A percentile compares a stretch with the other conserved stretches of the same genome.
phyloP scores from a whole-genome alignment of 2,329 filamentous ascomycete genomes.

The Paracorniculantispora psalliotae region DNA sequence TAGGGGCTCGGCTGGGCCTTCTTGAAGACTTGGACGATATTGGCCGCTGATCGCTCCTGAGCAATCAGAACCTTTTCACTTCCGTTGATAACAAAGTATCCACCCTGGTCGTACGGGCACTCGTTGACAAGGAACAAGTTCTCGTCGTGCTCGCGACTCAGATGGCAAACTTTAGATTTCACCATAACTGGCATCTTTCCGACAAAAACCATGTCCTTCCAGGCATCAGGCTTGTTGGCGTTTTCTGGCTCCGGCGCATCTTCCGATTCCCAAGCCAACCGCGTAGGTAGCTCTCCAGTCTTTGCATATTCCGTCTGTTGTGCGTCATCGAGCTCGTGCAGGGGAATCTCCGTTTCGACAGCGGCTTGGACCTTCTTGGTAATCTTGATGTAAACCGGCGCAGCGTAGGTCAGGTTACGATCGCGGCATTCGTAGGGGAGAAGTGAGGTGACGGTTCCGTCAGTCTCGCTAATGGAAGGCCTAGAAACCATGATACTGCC shows the following conservation, averaged over 20 bases:
- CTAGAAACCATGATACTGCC: constrained; percentile 83
- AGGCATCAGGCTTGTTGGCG: constrained; percentile 47
- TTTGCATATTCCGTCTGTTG: constrained; percentile 50
- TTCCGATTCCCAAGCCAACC: constrained; percentile 57
- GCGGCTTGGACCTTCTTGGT: constrained; percentile 79
- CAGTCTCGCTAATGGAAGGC: constrained; percentile 87
- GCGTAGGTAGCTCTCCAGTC: constrained; percentile 54
- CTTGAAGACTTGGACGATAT: constrained; percentile 98
- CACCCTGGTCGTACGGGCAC: constrained; percentile 96
- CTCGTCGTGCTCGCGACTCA: constrained; percentile 78
- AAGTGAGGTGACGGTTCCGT: constrained; percentile 79
- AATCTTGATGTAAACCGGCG: constrained; percentile 85
- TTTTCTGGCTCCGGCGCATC: constrained; percentile 47
- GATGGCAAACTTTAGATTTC: constrained; percentile 90
- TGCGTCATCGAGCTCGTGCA: constrained; percentile 64
- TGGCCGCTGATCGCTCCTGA: constrained; percentile 93
- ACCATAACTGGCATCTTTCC: constrained; percentile 97
- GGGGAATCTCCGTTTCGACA: constrained; percentile 64
- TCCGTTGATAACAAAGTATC: constrained; percentile 99
- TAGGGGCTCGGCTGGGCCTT: constrained; percentile 91
- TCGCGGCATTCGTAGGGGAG: constrained; percentile 92
- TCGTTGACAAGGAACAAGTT: constrained; percentile 89
- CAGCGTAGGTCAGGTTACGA: constrained; percentile 92
- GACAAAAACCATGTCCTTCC: constrained; percentile 76
- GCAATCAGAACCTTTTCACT: constrained; percentile 98